These are phyloP conservation scores for Phytopythium helicoides DNA, from an alignment of 352 stramenopile genomes.

Conservation along the genomic window DNA sequence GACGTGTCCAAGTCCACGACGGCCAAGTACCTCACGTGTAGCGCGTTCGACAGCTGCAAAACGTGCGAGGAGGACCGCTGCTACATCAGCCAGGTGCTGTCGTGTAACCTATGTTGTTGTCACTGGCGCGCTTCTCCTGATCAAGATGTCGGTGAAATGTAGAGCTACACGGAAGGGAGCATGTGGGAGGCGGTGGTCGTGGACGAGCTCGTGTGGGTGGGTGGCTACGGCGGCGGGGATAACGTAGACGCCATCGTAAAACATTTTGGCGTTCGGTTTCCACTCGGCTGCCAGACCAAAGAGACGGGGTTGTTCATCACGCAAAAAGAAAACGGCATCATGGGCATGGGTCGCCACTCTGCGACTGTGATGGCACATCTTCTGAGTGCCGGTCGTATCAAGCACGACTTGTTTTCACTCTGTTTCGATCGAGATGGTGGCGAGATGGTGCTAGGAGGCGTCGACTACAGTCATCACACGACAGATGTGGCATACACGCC, in stretches of 20 bases:
- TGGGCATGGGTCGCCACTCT: conserved; percentile 73
- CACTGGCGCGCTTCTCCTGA: no score
- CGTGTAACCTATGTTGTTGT: no score
- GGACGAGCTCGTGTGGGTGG: conserved; percentile 79
- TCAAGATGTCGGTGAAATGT: no score
- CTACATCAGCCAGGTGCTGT: conserved; percentile 76
- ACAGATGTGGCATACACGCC: conserved; percentile 67
- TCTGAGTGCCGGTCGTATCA: conserved; percentile 43
- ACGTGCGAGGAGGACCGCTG: conserved; percentile 64
- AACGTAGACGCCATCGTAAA: conserved; percentile 48
- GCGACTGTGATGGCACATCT: conserved; percentile 75
- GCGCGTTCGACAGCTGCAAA: conserved; percentile 46
- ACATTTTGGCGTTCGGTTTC: conserved; percentile 72
- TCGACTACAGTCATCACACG: conserved; percentile 73
- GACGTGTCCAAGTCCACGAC: conserved; percentile 77
- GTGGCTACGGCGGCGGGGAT: conserved; percentile 41
- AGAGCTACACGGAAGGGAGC: conserved; percentile 88
- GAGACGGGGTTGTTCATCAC: conserved; percentile 85
- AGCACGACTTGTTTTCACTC: conserved; percentile 75
- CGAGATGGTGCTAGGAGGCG: conserved; percentile 72
- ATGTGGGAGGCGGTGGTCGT: conserved; percentile 84
- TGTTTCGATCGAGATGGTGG: conserved; percentile 74
- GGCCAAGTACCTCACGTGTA: conserved; percentile 61
- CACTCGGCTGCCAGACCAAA: conserved; percentile 76
- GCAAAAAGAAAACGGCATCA: conserved; percentile 90